A percentile compares a stretch with the other conserved stretches of the same genome.
Conservation (phyloP, 352 stramenopile species). For the Pythium coloratum region DNA sequence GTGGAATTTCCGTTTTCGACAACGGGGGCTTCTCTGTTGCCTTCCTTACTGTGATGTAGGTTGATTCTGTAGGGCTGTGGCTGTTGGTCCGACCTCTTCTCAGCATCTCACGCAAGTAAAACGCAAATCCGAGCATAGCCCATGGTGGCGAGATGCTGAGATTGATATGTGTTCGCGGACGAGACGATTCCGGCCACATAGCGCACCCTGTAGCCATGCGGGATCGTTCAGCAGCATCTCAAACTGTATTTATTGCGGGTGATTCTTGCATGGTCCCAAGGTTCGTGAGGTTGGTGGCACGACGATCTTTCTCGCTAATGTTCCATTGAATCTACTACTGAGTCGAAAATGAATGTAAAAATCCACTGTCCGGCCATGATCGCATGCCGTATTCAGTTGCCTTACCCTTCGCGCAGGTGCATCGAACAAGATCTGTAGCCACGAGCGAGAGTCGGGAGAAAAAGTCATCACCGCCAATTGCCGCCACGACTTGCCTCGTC, state of each 20-base stretch:
- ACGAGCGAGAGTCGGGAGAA: background rate
- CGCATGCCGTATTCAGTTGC: background rate
- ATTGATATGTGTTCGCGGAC: background rate
- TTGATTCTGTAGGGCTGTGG: too few species aligned
- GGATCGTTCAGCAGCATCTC: background rate
- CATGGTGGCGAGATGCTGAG: background rate
- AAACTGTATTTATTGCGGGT: background rate
- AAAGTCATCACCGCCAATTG: background rate
- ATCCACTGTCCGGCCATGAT: background rate
- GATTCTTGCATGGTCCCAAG: background rate
- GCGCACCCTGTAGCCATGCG: slow-evolving; percentile 1
- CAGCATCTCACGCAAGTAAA: background rate
- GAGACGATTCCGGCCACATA: background rate
- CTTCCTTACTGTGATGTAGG: too few species aligned
- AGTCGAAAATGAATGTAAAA: background rate
- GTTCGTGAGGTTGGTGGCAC: background rate
- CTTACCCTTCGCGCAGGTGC: background rate
- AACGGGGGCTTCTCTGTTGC: too few species aligned
- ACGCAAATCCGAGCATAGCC: background rate
- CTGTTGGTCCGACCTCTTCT: background rate
- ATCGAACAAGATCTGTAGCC: background rate
- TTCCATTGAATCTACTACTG: slow-evolving; percentile 2
- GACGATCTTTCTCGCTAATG: background rate
- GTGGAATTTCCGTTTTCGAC: background rate
- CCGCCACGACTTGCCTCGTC: background rate